These are phyloP conservation scores for Nannochloris sp. DNA, from an alignment of 139 green algal species.

Conservation along the genomic window DNA sequence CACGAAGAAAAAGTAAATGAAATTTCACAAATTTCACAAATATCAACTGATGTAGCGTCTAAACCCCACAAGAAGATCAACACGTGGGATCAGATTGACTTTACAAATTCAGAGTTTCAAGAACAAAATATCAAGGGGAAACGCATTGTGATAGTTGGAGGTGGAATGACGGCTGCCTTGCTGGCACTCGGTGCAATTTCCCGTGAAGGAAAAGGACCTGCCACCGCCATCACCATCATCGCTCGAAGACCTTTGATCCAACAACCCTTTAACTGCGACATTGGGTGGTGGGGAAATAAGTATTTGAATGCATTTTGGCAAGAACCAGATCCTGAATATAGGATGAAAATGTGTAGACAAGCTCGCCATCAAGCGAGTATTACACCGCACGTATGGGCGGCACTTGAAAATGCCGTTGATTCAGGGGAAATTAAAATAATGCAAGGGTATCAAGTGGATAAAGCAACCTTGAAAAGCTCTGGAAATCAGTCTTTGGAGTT, in stretches of 20 bases:
- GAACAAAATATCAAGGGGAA: too few species aligned
- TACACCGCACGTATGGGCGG: slow-evolving; percentile 1
- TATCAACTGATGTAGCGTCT: too few species aligned
- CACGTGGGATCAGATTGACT: too few species aligned
- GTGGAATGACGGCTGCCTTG: slow-evolving; percentile 14
- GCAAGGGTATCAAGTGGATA: not conserved
- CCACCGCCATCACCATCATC: not conserved
- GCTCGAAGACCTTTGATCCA: not conserved
- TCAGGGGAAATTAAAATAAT: not conserved
- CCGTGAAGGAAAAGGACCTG: too few species aligned
- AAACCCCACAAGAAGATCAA: too few species aligned
- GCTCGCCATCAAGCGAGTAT: slow-evolving; percentile 7
- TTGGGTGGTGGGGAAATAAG: slow-evolving; percentile 31
- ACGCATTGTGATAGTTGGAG: slow-evolving; percentile 20
- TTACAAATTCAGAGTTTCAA: too few species aligned
- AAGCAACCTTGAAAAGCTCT: not conserved
- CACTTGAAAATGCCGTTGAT: not conserved
- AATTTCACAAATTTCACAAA: too few species aligned
- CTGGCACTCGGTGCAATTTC: slow-evolving; percentile 13
- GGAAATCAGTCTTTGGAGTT: not conserved
- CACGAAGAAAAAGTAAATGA: too few species aligned
- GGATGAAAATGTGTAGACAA: not conserved
- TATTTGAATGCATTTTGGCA: slow-evolving; percentile 3
- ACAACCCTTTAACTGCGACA: slow-evolving; percentile 11
- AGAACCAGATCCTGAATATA: not conserved